Base-by-base conservation (phyloP, 176 grass and related monocot genomes). In the Rhynchospora pubera region DNA sequence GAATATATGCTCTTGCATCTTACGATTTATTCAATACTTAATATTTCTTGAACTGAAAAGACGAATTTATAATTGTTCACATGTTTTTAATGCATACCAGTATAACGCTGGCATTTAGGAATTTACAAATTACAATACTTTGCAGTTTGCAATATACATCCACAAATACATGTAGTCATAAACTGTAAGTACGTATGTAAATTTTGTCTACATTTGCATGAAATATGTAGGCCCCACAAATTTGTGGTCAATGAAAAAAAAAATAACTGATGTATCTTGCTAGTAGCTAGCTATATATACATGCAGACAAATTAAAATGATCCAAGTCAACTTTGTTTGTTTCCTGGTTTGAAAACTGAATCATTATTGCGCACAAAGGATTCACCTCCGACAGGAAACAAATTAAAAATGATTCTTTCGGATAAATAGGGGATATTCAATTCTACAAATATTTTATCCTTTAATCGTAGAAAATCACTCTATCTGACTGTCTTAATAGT, bases 171-270 rank as follows among this genome's bases (percentile, higher is more conserved):
- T 67, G 46, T 14, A 39, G 47, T 39, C 13, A 10, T 59, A 5
- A 61, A 80, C 5, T 58, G 5, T 62, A 12, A 21, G 6, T 45
- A 34, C 0, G 39, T 21, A 57, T 7, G n/a, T 79, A 80, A 47
- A 60, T 23, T 80, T 80, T 62, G 78, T 80, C 56, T 7, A 22
- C 18, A 80, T 80, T 63, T 80, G 78, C 78, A 80, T 63, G 78
- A 48, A 62, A 80, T 15, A 47, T n/a, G 18, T 80, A 32, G 78
- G 78, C 5, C 32, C 57, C 39, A 16, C 57, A 59, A 80, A 15
- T 46, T 62, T 63, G 0, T 80, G 3, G 43, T 44, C 57, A n/a
- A 80, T 56, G 2, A 77, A 76, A 32, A 61, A 53, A 14, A 3
- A 16, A 8, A 13, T 3, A 47, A 74, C 21, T 13, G n/a, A 32